Evolutionary conservation across 495 filamentous ascomycete genomes (phyloP), one percentile per base, ranked within the genome.

Genomic region (Hypoxylon cercidicola): DNA sequence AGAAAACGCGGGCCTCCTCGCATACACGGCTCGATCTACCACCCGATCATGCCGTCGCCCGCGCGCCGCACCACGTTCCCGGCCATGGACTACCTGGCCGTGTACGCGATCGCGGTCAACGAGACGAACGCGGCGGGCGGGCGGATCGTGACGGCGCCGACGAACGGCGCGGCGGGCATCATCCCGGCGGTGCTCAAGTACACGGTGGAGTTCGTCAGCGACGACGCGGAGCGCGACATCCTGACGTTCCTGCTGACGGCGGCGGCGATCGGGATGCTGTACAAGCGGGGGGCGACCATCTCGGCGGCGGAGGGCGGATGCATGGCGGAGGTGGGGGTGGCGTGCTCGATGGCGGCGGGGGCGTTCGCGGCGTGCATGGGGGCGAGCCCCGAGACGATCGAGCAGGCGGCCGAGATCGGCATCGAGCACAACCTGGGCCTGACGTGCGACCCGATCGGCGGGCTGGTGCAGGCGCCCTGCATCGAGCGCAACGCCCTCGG

Each of bases 241-340:
- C 50, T 72, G 3, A 74, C 74, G 5, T 76, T 76, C 55, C 72
- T 76, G 3, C 50, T 76, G 3, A 76, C 74, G 10, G 70, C 74
- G 3, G 54, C 74, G 3, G 74, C 74, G 7, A 76, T 76, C 20
- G 74, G 74, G 18, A 76, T 76, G 74, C 63, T 76, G 9, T 76
- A 76, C 56, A 76, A 76, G 59, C 74, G 74, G 23, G 74, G 74
- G 3, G 74, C 74, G 0, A 76, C 72, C 21, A 76, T 76, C 51
- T 73, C 70, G 5, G 74, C 74, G 6, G 74, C 74, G 6, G 74
- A 76, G 8, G 74, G 74, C 10, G 74, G 74, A 1, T 76, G 74
- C 52, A 76, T 76, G 74, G 74, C 74, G n/a, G 74, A 76, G 37
- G 74, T 76, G 1, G 74, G 74, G 23, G 74, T 76, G n/a, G 74